Evolutionary conservation across 345 rosid species (phyloP).

Genomic region (Acer negundo): DNA sequence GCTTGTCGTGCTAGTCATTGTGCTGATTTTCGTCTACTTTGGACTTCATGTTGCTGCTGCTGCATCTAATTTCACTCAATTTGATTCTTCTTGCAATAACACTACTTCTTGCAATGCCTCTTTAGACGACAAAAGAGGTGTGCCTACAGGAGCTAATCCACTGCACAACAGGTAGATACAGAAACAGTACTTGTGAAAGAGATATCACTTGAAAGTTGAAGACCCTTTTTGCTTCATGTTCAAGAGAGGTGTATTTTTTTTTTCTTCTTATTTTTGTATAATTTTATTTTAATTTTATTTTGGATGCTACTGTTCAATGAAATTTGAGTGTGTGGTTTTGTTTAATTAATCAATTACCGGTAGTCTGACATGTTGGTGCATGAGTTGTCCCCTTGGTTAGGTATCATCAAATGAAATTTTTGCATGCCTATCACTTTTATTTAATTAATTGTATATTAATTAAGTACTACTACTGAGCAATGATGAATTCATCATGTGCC

Average conservation of each 20-base stretch:
- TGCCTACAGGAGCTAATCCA: conserved; percentile 47
- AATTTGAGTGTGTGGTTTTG: neutral
- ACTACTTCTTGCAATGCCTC: conserved; percentile 17
- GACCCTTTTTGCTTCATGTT: neutral
- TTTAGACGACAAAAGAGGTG: conserved; percentile 45
- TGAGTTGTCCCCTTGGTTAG: conserved; percentile 34
- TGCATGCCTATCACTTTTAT: conserved; percentile 13
- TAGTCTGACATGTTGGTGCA: conserved; percentile 27
- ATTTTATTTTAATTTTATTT: neutral
- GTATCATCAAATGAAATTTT: neutral
- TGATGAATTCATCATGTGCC: conserved; percentile 17
- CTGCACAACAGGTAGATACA: conserved; percentile 39
- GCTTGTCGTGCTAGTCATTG: conserved; percentile 14
- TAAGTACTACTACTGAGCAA: neutral
- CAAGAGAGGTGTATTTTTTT: neutral
- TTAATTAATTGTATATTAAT: neutral
- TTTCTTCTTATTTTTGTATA: neutral
- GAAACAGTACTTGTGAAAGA: neutral
- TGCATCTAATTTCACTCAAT: conserved; percentile 16
- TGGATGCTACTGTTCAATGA: conserved; percentile 3
- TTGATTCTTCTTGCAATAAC: conserved; percentile 16
- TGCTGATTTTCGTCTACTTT: conserved; percentile 24
- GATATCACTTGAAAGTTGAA: neutral
- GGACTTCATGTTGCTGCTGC: conserved; percentile 7
- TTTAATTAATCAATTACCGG: neutral